Evolutionary conservation across 2,329 filamentous ascomycete genomes (phyloP), one percentile per base, ranked within the genome.

Genomic region (Exophiala sideris): DNA sequence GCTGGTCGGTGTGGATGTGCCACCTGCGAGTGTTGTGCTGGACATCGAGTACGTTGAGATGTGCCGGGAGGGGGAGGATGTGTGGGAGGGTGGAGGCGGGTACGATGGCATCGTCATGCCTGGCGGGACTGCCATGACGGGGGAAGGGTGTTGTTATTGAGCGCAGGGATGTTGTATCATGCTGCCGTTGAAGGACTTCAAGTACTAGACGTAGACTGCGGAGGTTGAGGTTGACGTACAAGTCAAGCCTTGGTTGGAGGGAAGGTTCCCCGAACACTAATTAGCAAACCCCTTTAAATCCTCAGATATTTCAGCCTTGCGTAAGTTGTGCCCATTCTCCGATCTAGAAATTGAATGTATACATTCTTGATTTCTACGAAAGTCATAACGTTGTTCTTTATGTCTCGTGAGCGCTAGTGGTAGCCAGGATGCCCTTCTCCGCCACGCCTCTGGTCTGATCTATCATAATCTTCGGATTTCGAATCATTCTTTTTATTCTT

Each of bases 1-100:
- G 70, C 60, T 78, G 73, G 60, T 72, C 67, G 53, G 77, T 70
- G 62, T 79, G 78, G 39, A 78, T 68, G 67, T 78, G 81, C 54
- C 65, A 62, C 50, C 41, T 6, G 41, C 52, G 9, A 58, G 20
- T 16, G 54, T 40, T 11, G 29, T 35, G 48, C 42, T 54, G 2
- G 57, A 59, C 29, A 41, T 47, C 7, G 57, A 57, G 42, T 57
- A 60, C 41, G 57, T 52, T 7, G 57, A 57, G 48, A 60, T 48
- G 38, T 57, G 57, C 6, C 57, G 40, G 6, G 54, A 57, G 7
- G 57, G 57, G 46, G 65, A 62, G 18, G 65, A 52, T 52, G 53
- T 50, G 29, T 59, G 65, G 8, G 57, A 62, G 8, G 61, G 56
- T 11, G 62, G 57, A 32, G 61, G 56, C 10, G 62, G 57, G 32